A percentile compares a stretch with the other conserved stretches of the same genome.
These are phyloP conservation scores for Triticum monococcum DNA, from an alignment of 176 grass and related monocot genomes.

Conservation along the genomic window DNA sequence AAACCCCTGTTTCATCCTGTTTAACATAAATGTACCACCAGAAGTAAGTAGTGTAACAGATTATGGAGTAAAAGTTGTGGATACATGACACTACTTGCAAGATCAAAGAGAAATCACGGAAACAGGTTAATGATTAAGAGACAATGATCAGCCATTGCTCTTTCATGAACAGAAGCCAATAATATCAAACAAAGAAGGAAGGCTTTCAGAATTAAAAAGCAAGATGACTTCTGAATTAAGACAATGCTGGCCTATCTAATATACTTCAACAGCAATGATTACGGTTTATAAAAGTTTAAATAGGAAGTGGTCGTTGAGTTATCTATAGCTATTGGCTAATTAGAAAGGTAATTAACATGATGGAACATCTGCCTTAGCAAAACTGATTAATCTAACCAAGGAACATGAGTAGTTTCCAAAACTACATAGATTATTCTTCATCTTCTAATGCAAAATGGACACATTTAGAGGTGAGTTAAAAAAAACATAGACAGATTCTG, in stretches of 20 bases:
- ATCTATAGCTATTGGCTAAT: constrained; percentile 12
- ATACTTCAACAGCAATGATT: constrained; percentile 32
- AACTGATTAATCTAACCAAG: not conserved
- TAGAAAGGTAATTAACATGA: not conserved
- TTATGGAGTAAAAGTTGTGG: not conserved
- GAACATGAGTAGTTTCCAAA: constrained; percentile 8
- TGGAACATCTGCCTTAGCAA: not conserved
- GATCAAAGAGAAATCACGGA: constrained; percentile 3
- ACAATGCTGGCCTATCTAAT: constrained; percentile 12
- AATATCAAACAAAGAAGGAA: not conserved
- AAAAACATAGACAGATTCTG: not conserved
- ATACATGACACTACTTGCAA: constrained; percentile 1
- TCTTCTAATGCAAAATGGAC: not conserved
- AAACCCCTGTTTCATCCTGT: constrained; percentile 99
- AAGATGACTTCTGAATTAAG: constrained; percentile 49
- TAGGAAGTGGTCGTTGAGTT: constrained; percentile 20
- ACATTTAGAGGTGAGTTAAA: not conserved
- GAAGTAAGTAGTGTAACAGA: constrained; percentile 20
- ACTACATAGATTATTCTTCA: not conserved
- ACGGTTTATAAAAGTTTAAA: constrained; percentile 29
- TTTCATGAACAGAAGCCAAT: constrained; percentile 15
- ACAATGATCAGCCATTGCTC: not conserved
- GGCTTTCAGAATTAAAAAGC: constrained; percentile 19
- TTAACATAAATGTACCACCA: constrained; percentile 6
- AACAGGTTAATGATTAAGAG: not conserved